Evolutionary conservation across 2,329 filamentous ascomycete genomes (phyloP).

Genomic region (Phymatotrichopsis omnivora): DNA sequence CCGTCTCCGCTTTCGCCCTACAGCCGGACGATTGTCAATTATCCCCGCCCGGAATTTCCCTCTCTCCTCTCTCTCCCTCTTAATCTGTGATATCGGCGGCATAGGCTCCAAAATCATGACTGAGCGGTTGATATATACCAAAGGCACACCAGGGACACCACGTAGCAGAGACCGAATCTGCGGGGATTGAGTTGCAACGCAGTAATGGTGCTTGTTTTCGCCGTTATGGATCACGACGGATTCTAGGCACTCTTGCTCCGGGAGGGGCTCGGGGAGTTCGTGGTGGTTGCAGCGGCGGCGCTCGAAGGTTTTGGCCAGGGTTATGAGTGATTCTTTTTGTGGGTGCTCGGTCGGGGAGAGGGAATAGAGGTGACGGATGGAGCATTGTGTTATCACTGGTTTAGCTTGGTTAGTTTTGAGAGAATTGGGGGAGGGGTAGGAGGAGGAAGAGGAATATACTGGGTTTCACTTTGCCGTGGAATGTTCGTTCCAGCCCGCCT

Average conservation of each 20-base stretch:
- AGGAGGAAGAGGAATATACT: conserved; percentile 43
- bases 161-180: conserved; percentile 55
- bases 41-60: conserved; percentile 64
- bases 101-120: conserved; percentile 75
- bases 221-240: conserved; percentile 66
- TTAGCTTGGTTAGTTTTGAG: conserved; percentile 23
- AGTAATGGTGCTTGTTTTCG: conserved; percentile 68
- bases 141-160: conserved; percentile 58
- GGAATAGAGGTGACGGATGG: conserved; percentile 66
- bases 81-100: conserved; percentile 54
- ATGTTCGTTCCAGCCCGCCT: conserved; percentile 63
- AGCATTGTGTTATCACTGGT: conserved; percentile 74
- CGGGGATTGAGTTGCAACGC: conserved; percentile 63
- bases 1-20: conserved; percentile 22
- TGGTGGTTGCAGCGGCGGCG: conserved; percentile 70
- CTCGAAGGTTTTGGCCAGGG: conserved; percentile 64
- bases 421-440: neutral
- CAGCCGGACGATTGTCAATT: conserved; percentile 38
- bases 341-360: conserved; percentile 37
- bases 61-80: conserved; percentile 58
- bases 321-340: conserved; percentile 51
- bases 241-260: conserved; percentile 57
- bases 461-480: conserved; percentile 77
- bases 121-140: conserved; percentile 68
- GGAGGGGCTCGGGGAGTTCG: conserved; percentile 60